Base-by-base conservation (phyloP, 495 filamentous ascomycete species). In the Penicillium turbatum region DNA sequence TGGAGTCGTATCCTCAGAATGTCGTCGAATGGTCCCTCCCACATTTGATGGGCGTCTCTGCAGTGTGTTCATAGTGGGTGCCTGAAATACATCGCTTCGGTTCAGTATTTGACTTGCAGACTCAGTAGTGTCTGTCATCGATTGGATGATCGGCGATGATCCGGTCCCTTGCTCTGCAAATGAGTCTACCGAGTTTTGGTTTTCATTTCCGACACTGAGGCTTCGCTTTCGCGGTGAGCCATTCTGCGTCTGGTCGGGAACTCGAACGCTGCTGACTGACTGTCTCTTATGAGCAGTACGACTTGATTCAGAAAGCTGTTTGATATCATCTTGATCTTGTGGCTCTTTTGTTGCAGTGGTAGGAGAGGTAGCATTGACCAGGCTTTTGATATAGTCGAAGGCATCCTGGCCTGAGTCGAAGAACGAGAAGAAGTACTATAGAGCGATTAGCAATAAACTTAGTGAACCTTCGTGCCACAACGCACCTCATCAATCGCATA, bases 361-460 rank as follows among this genome's bases (percentile, higher is more conserved):
- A 8, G 82, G 65, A 2, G 82, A 38, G 3, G 24, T 77, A 51
- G 85, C 86, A 52, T 87, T 84, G 0, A 93, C 82, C 34, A 96
- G 70, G 37, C 83, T 81, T 55, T 84, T 86, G 30, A 98, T 71
- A 17, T 93, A 81, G 40, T 85, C 81, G 48, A 96, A 80, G 6
- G 92, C 93, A 53, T 97, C 89, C 62, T 88, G 84, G 6, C 90
- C 90, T 45, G 84, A 87, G 55, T 83, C 86, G 64, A 96, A 96
- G 69, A 97, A 97, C 0, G 92, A 89, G 67, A 98, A 97, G 64
- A 92, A 97, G 68, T 97, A 96, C 88, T 95, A 54, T 5, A 26
- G n/a, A 51, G n/a, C 29, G 19, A 38, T 38, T 19, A 45, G 17
- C 15, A 19, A 17, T 37, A 12, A 21, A 39, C 15, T 0, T 34